Percentiles rank a stretch among this genome's conserved stretches.
Conservation (phyloP, 331 rosid species). For the Saraca asoca region DNA sequence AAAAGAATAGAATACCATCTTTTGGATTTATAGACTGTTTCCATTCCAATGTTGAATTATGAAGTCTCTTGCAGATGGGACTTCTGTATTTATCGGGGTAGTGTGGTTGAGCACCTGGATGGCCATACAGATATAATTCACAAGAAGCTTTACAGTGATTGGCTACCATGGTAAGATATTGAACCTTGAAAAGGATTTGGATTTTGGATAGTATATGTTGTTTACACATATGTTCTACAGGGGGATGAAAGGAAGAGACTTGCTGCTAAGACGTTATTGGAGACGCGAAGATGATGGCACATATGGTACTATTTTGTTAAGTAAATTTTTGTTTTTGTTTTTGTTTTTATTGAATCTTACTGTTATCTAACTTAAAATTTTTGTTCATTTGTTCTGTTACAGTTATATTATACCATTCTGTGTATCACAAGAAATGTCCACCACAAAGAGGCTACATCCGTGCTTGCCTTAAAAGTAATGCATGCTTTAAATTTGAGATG, state of each 20-base stretch:
- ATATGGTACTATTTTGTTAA: conserved; percentile 57
- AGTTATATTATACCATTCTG: conserved; percentile 82
- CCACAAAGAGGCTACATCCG: conserved; percentile 75
- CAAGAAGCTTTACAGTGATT: conserved; percentile 61
- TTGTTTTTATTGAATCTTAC: background rate
- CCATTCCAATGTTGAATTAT: conserved; percentile 36
- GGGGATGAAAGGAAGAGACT: conserved; percentile 85
- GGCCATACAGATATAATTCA: conserved; percentile 91
- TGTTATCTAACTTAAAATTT: conserved; percentile 21
- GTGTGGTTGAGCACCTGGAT: conserved; percentile 77
- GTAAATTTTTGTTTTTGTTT: background rate
- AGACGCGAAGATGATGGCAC: conserved; percentile 97
- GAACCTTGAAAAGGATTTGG: conserved; percentile 19
- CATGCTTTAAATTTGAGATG: conserved; percentile 48
- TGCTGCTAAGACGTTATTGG: conserved; percentile 82
- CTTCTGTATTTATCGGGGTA: conserved; percentile 69
- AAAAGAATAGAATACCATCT: background rate
- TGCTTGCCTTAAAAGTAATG: conserved; percentile 94
- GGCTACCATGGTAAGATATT: conserved; percentile 78
- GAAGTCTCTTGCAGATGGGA: conserved; percentile 80
- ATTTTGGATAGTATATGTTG: conserved; percentile 4
- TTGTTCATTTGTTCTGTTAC: conserved; percentile 43
- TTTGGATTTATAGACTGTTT: conserved; percentile 16
- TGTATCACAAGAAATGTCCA: conserved; percentile 66
- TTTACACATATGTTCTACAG: conserved; percentile 45